These are phyloP conservation scores for Flaveria ramosissima DNA, from an alignment of 129 eudicot genomes.

Conservation along the genomic window DNA sequence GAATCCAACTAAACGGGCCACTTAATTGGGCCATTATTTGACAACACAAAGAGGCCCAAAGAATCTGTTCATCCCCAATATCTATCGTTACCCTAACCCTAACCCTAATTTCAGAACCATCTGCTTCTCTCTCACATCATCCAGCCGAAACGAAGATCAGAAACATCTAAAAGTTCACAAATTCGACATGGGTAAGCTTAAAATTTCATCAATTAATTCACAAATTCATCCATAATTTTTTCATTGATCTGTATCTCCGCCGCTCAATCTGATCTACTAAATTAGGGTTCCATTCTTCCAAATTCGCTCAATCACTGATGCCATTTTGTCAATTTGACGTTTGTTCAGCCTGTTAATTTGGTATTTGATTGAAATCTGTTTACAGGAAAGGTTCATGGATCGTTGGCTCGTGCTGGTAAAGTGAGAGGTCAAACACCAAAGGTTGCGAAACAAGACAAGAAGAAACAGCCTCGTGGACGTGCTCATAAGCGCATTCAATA, in stretches of 20 bases:
- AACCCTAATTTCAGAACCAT: background rate
- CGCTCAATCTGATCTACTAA: too few relatives aligned
- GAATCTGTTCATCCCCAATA: background rate
- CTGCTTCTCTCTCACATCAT: background rate
- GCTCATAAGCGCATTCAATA: constrained; percentile 92
- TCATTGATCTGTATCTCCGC: background rate
- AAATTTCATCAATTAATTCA: background rate
- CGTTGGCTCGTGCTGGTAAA: constrained; percentile 94
- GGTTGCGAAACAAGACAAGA: constrained; percentile 91
- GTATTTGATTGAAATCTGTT: background rate
- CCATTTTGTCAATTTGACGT: background rate
- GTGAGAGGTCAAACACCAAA: constrained; percentile 92
- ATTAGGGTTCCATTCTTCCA: too few relatives aligned
- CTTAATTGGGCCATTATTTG: background rate
- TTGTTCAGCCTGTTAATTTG: background rate
- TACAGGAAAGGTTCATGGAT: constrained; percentile 90
- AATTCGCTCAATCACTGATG: too few relatives aligned
- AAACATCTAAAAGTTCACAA: background rate
- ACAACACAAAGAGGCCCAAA: background rate
- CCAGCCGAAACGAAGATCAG: constrained; percentile 3
- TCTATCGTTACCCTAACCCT: background rate
- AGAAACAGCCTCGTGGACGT: constrained; percentile 93
- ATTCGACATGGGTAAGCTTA: constrained; percentile 24
- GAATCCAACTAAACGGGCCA: background rate
- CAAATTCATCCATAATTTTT: background rate